These are phyloP conservation scores for Oryza longistaminata DNA, from an alignment of 176 grass and related monocot species.

Conservation along the genomic window DNA sequence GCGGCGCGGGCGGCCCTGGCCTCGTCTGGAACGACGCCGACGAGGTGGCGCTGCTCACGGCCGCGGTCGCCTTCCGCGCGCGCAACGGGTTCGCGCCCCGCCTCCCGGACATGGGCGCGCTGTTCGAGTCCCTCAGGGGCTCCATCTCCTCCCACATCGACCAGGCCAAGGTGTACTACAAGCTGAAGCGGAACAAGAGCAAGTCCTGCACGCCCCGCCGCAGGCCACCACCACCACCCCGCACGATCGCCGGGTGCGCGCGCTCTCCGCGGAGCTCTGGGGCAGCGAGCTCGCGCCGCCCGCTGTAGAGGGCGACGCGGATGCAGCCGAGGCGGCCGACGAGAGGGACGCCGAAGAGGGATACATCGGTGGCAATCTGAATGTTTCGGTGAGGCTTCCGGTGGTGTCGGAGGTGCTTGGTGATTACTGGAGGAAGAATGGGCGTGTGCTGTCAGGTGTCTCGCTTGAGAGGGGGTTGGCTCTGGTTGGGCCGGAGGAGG, in stretches of 20 bases:
- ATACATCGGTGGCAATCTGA: background rate
- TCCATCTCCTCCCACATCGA: slow-evolving; percentile 49
- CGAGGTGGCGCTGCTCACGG: slow-evolving; percentile 57
- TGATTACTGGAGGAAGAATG: slow-evolving; percentile 66
- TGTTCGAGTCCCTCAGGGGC: slow-evolving; percentile 53
- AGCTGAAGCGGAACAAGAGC: slow-evolving; percentile 90
- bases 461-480: slow-evolving; percentile 61
- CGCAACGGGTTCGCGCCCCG: slow-evolving; percentile 51
- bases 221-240: background rate
- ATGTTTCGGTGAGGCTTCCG: slow-evolving; percentile 23
- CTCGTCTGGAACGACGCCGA: slow-evolving; percentile 59
- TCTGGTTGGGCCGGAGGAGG: slow-evolving; percentile 22
- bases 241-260: slow-evolving; percentile 61
- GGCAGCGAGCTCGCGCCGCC: slow-evolving; percentile 29
- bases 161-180: slow-evolving; percentile 73
- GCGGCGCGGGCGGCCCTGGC: background rate
- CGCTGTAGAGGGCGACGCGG: background rate
- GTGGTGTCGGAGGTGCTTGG: slow-evolving; percentile 56
- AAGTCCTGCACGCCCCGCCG: slow-evolving; percentile 50
- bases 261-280: slow-evolving; percentile 63
- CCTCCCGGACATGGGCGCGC: slow-evolving; percentile 41
- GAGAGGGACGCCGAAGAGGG: slow-evolving; percentile 23
- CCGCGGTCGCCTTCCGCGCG: slow-evolving; percentile 53
- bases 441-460: slow-evolving; percentile 42
- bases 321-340: slow-evolving; percentile 23